A percentile compares a stretch with the other conserved stretches of the same genome.
These are phyloP conservation scores for Tuctoria greenei DNA, from an alignment of 176 grass and related monocot genomes.

Conservation along the genomic window DNA sequence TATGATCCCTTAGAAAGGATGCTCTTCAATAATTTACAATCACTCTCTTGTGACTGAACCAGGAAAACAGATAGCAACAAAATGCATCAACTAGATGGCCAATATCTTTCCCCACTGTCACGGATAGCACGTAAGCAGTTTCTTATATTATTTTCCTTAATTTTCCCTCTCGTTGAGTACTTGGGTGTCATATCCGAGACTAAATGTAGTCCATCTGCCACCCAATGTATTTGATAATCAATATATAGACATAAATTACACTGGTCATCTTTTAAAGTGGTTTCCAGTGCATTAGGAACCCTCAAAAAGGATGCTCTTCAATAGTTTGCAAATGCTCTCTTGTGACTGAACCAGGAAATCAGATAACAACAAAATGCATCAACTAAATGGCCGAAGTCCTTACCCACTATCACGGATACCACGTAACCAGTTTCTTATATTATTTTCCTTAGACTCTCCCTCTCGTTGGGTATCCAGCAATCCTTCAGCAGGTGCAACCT, in stretches of 20 bases:
- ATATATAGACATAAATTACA: neutral
- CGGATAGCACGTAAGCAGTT: conserved; percentile 94
- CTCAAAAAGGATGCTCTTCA: neutral
- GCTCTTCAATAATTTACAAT: neutral
- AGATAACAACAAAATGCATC: neutral
- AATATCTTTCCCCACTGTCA: conserved; percentile 79
- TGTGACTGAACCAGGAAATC: neutral
- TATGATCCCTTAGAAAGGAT: neutral
- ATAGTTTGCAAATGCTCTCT: neutral
- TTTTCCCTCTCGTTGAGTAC: conserved; percentile 62
- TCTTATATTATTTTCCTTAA: conserved; percentile 84
- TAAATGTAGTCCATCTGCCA: neutral
- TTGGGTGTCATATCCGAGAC: no score
- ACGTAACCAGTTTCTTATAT: conserved; percentile 91
- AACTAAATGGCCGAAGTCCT: conserved; percentile 21
- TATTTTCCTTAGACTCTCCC: conserved; percentile 82
- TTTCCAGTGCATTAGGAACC: neutral
- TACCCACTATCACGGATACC: conserved; percentile 96
- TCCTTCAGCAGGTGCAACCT: conserved; percentile 66
- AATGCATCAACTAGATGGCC: neutral
- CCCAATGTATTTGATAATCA: neutral
- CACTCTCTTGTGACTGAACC: neutral
- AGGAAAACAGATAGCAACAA: neutral
- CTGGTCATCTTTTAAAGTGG: neutral
- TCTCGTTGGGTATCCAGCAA: conserved; percentile 65